Evolutionary conservation across 805 yeast species (phyloP), one percentile per base, ranked within the genome.

Genomic region (Teunomyces cretensis): DNA sequence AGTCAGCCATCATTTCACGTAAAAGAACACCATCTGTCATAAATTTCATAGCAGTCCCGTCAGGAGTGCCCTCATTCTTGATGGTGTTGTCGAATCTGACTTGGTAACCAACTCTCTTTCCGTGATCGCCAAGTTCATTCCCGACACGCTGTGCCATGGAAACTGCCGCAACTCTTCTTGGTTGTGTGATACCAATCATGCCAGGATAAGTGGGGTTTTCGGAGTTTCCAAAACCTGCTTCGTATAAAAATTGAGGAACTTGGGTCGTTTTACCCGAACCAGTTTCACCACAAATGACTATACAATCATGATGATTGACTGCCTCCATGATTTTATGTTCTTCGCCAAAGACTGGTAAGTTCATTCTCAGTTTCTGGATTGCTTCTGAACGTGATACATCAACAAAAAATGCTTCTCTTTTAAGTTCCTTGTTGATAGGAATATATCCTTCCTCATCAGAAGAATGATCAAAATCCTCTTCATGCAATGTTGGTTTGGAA

Each of bases 261-360:
- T 94, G 99, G 0, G 99, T 94, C 1, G 99, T 94, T 64, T 94
- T 94, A 67, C 99, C 99, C 2, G 97, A 90, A 56, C 99, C 99
- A 1, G 99, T 94, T 57, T 91, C 98, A 74, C 99, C 99, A 70
- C 97, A 92, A 19, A 94, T 76, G 11, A 94, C 84, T 0, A 91
- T 82, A 48, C 92, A 86, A 57, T 91, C 97, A 58, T 92, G 87
- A 57, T 92, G 95, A 60, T 87, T 88, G 41, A 94, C 79, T 1
- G 97, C 96, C 62, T 94, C 99, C 97, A 94, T 89, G 41, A 94
- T 87, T 44, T 82, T 74, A 61, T 88, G 96, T 58, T 94, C 99
- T 63, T 89, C 96, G 6, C 84, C 84, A 50, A 80, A 86, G 0
- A 94, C 97, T 0, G 99, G 99, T 14, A 94, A 70, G 42, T 81